Percentiles rank a stretch among this genome's conserved stretches.
Conservation (phyloP, 208 protist genomes). For the Acanthamoeba healyi region DNA sequence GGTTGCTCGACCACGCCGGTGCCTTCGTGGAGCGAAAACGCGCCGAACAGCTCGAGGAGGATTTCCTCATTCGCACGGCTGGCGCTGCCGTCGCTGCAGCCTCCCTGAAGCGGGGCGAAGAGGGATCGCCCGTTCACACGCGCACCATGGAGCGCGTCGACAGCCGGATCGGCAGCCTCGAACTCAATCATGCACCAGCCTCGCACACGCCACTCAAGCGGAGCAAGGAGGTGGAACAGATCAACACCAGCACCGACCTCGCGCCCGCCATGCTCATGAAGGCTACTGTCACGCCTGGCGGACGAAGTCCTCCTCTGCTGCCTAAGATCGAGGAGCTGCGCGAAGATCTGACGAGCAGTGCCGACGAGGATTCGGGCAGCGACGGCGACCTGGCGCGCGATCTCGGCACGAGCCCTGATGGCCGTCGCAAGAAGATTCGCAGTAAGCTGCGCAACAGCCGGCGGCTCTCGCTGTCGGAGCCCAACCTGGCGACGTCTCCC, state of each 20-base stretch:
- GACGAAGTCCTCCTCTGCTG: slow-evolving; percentile 3
- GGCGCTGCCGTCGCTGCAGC: not conserved
- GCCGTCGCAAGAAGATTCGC: not conserved
- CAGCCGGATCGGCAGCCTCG: not conserved
- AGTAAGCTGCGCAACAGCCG: slow-evolving; percentile 20
- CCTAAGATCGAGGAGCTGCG: not conserved
- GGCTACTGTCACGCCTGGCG: not conserved
- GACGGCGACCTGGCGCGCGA: not conserved
- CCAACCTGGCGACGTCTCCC: not conserved
- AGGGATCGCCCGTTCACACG: too few relatives aligned
- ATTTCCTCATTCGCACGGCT: not conserved
- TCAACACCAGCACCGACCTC: not conserved
- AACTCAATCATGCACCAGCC: not conserved
- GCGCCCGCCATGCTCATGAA: too few relatives aligned
- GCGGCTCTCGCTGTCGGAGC: not conserved
- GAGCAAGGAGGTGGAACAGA: not conserved
- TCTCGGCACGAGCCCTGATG: not conserved
- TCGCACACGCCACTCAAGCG: not conserved
- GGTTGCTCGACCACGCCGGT: not conserved
- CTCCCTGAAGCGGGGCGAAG: not conserved
- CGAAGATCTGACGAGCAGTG: not conserved
- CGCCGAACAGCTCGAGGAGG: slow-evolving; percentile 9
- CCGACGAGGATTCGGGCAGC: slow-evolving; percentile 29
- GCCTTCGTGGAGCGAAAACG: not conserved
- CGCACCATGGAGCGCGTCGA: too few relatives aligned